Percentiles rank a stretch among this genome's conserved stretches.
These are phyloP conservation scores for Phaffia rhodozyma DNA, from an alignment of 1,284 basidiomycete species.

Conservation along the genomic window DNA sequence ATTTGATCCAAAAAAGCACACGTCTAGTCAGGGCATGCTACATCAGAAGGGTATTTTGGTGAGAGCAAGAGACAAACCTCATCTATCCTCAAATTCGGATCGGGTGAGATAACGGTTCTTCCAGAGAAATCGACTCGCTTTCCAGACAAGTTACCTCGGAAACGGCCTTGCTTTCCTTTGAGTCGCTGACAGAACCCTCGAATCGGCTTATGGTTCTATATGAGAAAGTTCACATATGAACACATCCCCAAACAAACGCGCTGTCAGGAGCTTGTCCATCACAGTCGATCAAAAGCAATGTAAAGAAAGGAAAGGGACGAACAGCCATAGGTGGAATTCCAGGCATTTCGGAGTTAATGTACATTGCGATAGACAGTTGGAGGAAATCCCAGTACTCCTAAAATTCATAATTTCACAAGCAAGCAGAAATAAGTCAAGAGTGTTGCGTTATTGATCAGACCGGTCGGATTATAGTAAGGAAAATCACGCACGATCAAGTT, in stretches of 20 bases:
- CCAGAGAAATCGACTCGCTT: constrained; percentile 99
- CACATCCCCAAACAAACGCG: too few species aligned
- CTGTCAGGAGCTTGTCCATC: neutral
- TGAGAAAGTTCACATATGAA: neutral
- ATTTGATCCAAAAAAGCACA: neutral
- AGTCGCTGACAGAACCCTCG: constrained; percentile 95
- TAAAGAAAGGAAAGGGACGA: constrained; percentile 9
- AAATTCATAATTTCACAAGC: neutral
- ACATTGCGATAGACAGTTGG: constrained; percentile 88
- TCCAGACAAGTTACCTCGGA: constrained; percentile 94
- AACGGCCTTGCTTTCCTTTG: constrained; percentile 98
- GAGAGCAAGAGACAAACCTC: constrained; percentile 40
- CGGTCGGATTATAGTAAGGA: constrained; percentile 1
- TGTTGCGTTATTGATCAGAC: constrained; percentile 2
- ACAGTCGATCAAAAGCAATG: neutral
- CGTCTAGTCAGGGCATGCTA: neutral
- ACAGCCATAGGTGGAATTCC: constrained; percentile 66
- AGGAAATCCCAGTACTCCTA: constrained; percentile 98
- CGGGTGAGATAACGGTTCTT: constrained; percentile 96
- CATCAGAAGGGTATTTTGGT: neutral
- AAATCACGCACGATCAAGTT: constrained; percentile 62
- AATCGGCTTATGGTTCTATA: constrained; percentile 71
- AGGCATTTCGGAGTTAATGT: constrained; percentile 95
- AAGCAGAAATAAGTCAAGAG: neutral
- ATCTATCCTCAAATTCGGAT: constrained; percentile 95